Percentiles rank a stretch among this genome's conserved stretches.
Evolutionary conservation across 2,329 filamentous ascomycete species (phyloP).

Genomic region (Graphilbum fragrans): DNA sequence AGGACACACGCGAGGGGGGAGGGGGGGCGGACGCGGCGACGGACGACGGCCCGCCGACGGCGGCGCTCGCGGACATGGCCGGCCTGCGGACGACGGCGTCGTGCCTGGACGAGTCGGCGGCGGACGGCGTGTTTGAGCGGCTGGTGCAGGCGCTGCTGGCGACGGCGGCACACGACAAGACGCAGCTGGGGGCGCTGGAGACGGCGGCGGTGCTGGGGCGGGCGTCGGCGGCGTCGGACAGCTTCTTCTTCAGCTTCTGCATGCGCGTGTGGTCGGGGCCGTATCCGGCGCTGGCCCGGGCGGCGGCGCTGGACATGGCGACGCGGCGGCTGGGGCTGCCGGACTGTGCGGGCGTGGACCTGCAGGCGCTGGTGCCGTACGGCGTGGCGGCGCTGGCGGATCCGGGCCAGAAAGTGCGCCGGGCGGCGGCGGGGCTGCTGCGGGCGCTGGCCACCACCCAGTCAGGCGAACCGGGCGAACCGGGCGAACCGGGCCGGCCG

Average conservation of each 20-base stretch:
- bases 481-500: too few species aligned
- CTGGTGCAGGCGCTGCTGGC: slow-evolving; percentile 45
- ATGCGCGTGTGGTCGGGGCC: slow-evolving; percentile 61
- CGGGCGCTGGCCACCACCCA: slow-evolving; percentile 44
- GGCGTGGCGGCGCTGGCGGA: slow-evolving; percentile 64
- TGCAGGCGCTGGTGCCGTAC: slow-evolving; percentile 78
- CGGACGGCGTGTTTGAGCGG: slow-evolving; percentile 39
- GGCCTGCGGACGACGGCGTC: slow-evolving; percentile 19
- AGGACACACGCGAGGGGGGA: too few species aligned
- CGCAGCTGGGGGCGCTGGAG: slow-evolving; percentile 37
- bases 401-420: slow-evolving; percentile 61
- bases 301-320: slow-evolving; percentile 55
- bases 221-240: slow-evolving; percentile 41
- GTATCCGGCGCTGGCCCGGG: slow-evolving; percentile 56
- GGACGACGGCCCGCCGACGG: slow-evolving; percentile 1
- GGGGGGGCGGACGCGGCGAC: background rate
- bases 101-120: slow-evolving; percentile 32
- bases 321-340: slow-evolving; percentile 41
- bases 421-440: slow-evolving; percentile 58
- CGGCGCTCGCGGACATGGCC: slow-evolving; percentile 25
- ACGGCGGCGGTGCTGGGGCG: slow-evolving; percentile 41
- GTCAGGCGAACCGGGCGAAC: slow-evolving; percentile 5
- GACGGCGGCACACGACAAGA: slow-evolving; percentile 33
- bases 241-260: slow-evolving; percentile 65
- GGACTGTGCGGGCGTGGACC: slow-evolving; percentile 42